Evolutionary conservation across 345 rosid species (phyloP), one percentile per base, ranked within the genome.

Genomic region (Populus nigra): DNA sequence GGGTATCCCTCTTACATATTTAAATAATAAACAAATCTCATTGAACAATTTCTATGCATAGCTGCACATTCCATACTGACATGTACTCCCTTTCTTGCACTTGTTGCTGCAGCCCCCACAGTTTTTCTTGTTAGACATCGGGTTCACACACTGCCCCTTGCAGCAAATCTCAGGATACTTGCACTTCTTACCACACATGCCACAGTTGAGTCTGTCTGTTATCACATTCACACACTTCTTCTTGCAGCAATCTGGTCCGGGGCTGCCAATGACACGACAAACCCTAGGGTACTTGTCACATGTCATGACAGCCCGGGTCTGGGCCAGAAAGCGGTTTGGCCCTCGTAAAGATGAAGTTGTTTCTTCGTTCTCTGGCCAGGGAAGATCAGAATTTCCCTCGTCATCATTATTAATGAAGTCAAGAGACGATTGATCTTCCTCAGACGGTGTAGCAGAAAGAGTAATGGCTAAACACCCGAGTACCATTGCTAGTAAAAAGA

Each of bases 31-130:
- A 41, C 20, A 55, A 72, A 27, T 15, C 29, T 73, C 6, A 53
- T 2, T 23, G 61, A 18, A 11, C 10, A 13, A 7, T 29, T 27
- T 77, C 78, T 83, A 85, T 1, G 91, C 91, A 69, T 89, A 91
- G 80, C 68, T 86, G 79, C 94, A 89, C 89, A 89, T 86, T 8
- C 94, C 93, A 80, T 79, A 88, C 7, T 74, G 73, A 49, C 94
- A 88, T 20, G 75, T n/a, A 50, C 75, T 87, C 31, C 89, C 88
- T 81, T 88, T 89, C 38, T 86, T 68, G 81, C 94, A 89, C 80
- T 75, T 79, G 74, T 85, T 91, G 79, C 75, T 81, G 85, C 93
- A 91, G 49, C 83, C 88, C 20, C 93, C 93, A 53, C 93, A 91
- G 41, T 91, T 88, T 55, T 83, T 83, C 73, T 6, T 84, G 82